Conservation (phyloP, 495 filamentous ascomycete species). For the Annulohypoxylon moriforme region DNA sequence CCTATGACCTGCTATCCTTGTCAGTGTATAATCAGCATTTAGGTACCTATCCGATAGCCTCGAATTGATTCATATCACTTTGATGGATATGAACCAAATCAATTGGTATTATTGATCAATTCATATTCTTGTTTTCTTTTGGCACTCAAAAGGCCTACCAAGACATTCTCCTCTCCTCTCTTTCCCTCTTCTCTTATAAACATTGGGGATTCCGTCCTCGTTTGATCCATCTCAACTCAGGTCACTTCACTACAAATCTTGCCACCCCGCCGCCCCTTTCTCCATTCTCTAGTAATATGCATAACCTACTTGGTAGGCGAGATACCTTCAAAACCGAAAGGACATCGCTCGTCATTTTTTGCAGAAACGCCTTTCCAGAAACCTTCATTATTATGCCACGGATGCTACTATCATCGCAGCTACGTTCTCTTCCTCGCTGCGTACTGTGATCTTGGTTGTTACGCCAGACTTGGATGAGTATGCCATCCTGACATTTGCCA, state of each 20-base stretch:
- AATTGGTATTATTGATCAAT: conserved; percentile 29
- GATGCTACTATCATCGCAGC: conserved; percentile 85
- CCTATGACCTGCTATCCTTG: not conserved
- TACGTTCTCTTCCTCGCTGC: conserved; percentile 92
- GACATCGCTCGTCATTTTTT: conserved; percentile 49
- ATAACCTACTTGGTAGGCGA: conserved; percentile 2
- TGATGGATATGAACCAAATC: not conserved
- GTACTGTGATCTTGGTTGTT: conserved; percentile 90
- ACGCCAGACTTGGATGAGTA: conserved; percentile 91
- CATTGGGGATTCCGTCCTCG: conserved; percentile 8
- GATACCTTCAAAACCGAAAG: conserved; percentile 43
- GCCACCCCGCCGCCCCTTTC: conserved; percentile 20
- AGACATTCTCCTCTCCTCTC: conserved; percentile 5
- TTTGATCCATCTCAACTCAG: not conserved
- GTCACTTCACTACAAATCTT: not conserved
- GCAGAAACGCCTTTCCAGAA: conserved; percentile 48
- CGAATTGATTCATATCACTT: not conserved
- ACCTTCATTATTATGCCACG: conserved; percentile 72
- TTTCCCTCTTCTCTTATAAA: conserved; percentile 26
- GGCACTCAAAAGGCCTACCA: conserved; percentile 10
- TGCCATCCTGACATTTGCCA: conserved; percentile 90
- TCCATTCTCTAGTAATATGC: conserved; percentile 40
- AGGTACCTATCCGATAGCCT: no score
- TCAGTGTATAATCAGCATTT: not conserved
- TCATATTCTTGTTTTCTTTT: conserved; percentile 16